Evolutionary conservation across 2,329 filamentous ascomycete species (phyloP).

Genomic region (Dactylellina drechsleri): DNA sequence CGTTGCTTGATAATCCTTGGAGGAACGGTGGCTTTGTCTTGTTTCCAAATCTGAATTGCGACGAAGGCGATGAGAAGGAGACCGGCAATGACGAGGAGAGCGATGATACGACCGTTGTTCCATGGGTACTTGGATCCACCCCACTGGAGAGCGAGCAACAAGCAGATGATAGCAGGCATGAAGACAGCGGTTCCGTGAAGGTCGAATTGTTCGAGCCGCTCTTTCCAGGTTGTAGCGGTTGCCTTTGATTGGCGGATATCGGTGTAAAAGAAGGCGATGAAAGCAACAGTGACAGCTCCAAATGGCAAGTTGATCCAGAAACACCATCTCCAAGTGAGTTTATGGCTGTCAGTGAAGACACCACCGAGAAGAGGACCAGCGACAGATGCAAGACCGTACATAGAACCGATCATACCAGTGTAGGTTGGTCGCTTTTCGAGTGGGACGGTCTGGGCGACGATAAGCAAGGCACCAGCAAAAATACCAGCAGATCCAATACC

Average conservation of each 20-base stretch:
- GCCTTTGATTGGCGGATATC: constrained; percentile 56
- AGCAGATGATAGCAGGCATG: constrained; percentile 61
- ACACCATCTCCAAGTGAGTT: constrained; percentile 63
- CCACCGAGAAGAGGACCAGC: constrained; percentile 61
- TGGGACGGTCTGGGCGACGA: constrained; percentile 69
- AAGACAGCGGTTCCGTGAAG: constrained; percentile 60
- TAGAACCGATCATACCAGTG: constrained; percentile 68
- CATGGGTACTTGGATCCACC: constrained; percentile 62
- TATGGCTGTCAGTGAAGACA: constrained; percentile 57
- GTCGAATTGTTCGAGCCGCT: constrained; percentile 58
- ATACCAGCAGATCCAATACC: constrained; percentile 63
- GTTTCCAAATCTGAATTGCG: constrained; percentile 63
- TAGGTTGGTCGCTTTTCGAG: constrained; percentile 68
- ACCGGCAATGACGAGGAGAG: constrained; percentile 60
- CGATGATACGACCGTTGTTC: constrained; percentile 60
- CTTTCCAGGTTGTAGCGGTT: constrained; percentile 49
- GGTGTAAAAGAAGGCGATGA: constrained; percentile 58
- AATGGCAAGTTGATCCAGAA: constrained; percentile 64
- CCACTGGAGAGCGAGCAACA: constrained; percentile 63
- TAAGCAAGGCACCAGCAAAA: constrained; percentile 69
- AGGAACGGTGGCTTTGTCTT: constrained; percentile 66
- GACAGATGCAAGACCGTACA: constrained; percentile 68
- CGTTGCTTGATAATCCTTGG: constrained; percentile 66
- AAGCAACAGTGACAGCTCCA: constrained; percentile 60
- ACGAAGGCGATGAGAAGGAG: constrained; percentile 60